phyloP scores from a whole-genome alignment of 2,329 filamentous ascomycete species.

The Phialophora tarda region DNA sequence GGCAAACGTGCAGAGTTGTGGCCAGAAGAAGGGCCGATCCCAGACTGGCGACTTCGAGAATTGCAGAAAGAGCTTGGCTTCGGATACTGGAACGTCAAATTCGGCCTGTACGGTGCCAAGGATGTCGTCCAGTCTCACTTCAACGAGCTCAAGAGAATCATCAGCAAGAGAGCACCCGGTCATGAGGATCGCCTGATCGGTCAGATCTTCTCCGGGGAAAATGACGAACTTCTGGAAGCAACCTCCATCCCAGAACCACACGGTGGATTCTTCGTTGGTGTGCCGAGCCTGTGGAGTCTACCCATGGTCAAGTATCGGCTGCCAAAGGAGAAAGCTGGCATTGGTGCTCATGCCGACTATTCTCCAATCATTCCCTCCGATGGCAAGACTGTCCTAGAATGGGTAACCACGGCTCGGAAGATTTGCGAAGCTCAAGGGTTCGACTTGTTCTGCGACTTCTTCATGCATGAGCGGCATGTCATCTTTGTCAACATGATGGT shows the following conservation, averaged over 20 bases:
- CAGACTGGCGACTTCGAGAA: constrained; percentile 25
- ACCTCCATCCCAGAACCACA: constrained; percentile 29
- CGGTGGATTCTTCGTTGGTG: constrained; percentile 33
- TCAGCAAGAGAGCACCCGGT: constrained; percentile 23
- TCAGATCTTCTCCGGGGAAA: constrained; percentile 30
- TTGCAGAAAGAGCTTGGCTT: constrained; percentile 29
- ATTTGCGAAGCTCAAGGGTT: constrained; percentile 30
- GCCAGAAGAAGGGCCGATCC: constrained; percentile 31
- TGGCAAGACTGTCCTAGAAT: constrained; percentile 29
- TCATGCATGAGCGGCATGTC: constrained; percentile 35
- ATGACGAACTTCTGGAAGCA: constrained; percentile 31
- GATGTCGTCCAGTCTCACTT: constrained; percentile 32
- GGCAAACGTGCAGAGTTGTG: constrained; percentile 31
- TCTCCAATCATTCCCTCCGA: constrained; percentile 34
- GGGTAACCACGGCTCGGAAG: constrained; percentile 25
- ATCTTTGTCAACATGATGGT: constrained; percentile 37
- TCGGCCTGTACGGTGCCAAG: constrained; percentile 31
- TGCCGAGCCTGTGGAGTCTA: constrained; percentile 33
- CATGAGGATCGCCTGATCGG: constrained; percentile 25
- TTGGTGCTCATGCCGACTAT: constrained; percentile 34
- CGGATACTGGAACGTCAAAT: constrained; percentile 35
- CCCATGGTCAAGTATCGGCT: constrained; percentile 33
- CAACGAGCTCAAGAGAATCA: constrained; percentile 31
- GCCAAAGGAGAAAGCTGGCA: constrained; percentile 25
- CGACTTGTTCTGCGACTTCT: constrained; percentile 36